Conservation (phyloP, 306 rosid genomes). For the Styphnolobium japonicum region DNA sequence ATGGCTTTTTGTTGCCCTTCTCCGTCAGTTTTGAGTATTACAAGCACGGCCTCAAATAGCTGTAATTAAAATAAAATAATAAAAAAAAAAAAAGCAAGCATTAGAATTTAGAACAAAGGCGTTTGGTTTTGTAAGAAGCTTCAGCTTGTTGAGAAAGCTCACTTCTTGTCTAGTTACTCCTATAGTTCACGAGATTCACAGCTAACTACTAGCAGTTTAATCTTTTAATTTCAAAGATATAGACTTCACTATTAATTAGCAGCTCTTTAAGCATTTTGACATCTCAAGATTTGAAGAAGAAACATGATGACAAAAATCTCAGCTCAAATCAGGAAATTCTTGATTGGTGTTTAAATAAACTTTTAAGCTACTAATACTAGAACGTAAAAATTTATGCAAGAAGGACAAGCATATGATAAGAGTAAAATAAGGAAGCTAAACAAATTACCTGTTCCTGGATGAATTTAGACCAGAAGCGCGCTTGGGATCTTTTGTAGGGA, state of each 20-base stretch:
- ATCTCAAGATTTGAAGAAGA: background rate
- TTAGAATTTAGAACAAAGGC: background rate
- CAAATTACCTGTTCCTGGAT: slow-evolving; percentile 22
- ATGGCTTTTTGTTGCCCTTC: slow-evolving; percentile 29
- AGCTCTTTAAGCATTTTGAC: background rate
- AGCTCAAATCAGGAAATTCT: background rate
- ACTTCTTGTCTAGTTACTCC: background rate
- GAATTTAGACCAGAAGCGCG: slow-evolving; percentile 37
- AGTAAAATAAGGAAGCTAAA: background rate
- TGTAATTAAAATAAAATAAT: background rate
- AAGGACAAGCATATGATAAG: background rate
- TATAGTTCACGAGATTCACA: background rate
- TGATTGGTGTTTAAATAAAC: no score
- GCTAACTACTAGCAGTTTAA: background rate
- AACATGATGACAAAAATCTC: background rate
- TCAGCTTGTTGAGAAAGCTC: background rate
- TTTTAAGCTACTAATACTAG: background rate
- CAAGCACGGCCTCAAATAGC: background rate
- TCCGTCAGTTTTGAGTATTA: slow-evolving; percentile 24
- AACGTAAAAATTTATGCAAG: background rate
- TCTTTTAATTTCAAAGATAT: background rate
- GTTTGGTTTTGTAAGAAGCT: background rate
- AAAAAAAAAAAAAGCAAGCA: background rate
- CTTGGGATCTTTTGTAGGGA: slow-evolving; percentile 37
- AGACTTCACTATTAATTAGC: no score